Base-by-base conservation (phyloP, 371 early-diverging fungal species). In the Mortierella sp. region DNA sequence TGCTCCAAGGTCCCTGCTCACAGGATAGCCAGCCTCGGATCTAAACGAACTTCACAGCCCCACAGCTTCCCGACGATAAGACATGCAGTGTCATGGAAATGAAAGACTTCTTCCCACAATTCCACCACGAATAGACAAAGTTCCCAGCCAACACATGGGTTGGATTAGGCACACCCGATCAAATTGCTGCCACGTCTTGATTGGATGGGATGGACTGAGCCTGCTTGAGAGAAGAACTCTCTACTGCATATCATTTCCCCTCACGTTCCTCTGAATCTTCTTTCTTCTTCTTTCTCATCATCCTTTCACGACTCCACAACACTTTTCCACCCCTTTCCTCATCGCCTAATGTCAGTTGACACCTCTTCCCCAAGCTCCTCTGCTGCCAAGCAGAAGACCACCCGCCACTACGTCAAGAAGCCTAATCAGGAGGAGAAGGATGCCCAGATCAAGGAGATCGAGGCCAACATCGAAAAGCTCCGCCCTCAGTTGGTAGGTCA, bases 391-490 rank as follows among this genome's bases (percentile, higher is more conserved):
- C 71, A 64, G 50, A 71, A 71, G 65, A 30, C 53, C 45, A 47
- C 57, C 43, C 63, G 63, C 50, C 28, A 39, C 13, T 67, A 61
- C 57, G 67, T 67, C 73, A 67, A 72, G 64, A 72, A 72, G 56
- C 73, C 73, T 28, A 67, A 54, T 53, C 64, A 63, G 52, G 73
- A 72, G 41, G 73, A 72, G 49, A 72, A 67, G 64, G 50, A 67
- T 38, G 42, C 63, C 21, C 58, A 63, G 42, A 45, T 72, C 43
- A 66, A 67, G 52, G 67, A 72, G 67, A 67, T 72, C 49, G 73
- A 72, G 63, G 73, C 63, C 39, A 67, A 64, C 67, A 72, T 67
- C 55, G 67, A 67, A 52, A 63, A 72, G 67, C 62, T 72, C 64
- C 73, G 73, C 45, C 73, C 67, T 48, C 73, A 64, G 24, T 42